Conservation (phyloP, 352 stramenopile species). For the Phytophthora constricta region DNA sequence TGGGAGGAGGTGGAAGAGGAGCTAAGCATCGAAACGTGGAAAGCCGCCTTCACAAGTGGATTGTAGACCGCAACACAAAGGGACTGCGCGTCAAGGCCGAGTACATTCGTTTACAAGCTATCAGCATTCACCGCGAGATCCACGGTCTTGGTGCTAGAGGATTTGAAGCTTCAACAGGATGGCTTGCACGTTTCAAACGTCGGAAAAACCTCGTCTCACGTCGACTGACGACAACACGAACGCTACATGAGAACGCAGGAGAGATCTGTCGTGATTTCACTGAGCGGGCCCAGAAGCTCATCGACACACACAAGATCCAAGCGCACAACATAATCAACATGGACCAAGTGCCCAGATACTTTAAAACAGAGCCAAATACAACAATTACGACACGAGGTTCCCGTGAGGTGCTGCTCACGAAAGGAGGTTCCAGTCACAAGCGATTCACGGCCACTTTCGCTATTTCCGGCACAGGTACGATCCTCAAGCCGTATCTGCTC, state of each 20-base stretch:
- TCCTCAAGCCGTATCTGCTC: background rate
- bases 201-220: background rate
- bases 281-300: background rate
- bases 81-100: background rate
- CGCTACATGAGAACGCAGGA: background rate
- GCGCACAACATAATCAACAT: constrained; percentile 3
- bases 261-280: background rate
- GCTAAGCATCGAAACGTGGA: background rate
- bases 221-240: background rate
- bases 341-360: background rate
- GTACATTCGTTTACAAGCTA: background rate
- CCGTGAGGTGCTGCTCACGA: background rate
- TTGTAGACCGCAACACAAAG: background rate
- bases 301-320: background rate
- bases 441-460: background rate
- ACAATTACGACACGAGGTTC: background rate
- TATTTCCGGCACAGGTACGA: background rate
- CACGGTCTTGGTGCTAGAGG: background rate
- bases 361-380: background rate
- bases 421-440: background rate
- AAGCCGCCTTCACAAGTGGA: background rate
- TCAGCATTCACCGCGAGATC: background rate
- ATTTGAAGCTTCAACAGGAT: background rate
- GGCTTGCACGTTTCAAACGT: background rate
- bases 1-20: background rate